These are phyloP conservation scores for Teunomyces panamensis DNA, from an alignment of 805 yeast species.

Conservation along the genomic window DNA sequence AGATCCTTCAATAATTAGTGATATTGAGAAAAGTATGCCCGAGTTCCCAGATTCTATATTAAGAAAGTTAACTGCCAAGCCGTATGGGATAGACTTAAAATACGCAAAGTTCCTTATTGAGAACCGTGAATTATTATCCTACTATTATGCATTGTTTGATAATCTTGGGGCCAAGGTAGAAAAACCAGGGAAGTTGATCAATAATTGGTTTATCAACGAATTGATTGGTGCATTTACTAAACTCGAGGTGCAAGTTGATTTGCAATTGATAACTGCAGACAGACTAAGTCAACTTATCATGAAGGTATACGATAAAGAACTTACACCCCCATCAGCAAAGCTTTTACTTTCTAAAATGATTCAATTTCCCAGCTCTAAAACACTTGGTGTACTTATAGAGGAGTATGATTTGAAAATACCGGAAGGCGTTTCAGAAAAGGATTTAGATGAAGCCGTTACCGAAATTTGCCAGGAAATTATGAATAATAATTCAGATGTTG, in stretches of 20 bases:
- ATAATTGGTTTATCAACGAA: conserved; percentile 84
- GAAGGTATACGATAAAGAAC: conserved; percentile 41
- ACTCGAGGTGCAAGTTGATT: conserved; percentile 36
- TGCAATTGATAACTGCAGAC: conserved; percentile 28
- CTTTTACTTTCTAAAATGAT: conserved; percentile 61
- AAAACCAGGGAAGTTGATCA: conserved; percentile 40
- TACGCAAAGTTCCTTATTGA: conserved; percentile 72
- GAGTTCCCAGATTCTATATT: conserved; percentile 61
- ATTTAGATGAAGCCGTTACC: conserved; percentile 29
- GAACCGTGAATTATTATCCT: conserved; percentile 46
- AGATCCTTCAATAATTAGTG: conserved; percentile 37
- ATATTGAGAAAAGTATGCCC: conserved; percentile 47
- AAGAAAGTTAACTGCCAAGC: conserved; percentile 40
- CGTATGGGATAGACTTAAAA: conserved; percentile 59
- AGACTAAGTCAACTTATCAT: conserved; percentile 55
- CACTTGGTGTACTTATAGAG: conserved; percentile 47
- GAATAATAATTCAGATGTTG: conserved; percentile 48
- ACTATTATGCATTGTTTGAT: conserved; percentile 47
- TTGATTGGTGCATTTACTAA: conserved; percentile 66
- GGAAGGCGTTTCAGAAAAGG: conserved; percentile 25
- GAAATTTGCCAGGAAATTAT: conserved; percentile 48
- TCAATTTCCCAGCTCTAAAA: conserved; percentile 31
- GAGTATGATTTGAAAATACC: conserved; percentile 48
- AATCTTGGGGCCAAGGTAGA: conserved; percentile 15
- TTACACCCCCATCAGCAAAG: conserved; percentile 71